phyloP scores from a whole-genome alignment of 75 land plant genomes.

The Selaginella tamariscina region DNA sequence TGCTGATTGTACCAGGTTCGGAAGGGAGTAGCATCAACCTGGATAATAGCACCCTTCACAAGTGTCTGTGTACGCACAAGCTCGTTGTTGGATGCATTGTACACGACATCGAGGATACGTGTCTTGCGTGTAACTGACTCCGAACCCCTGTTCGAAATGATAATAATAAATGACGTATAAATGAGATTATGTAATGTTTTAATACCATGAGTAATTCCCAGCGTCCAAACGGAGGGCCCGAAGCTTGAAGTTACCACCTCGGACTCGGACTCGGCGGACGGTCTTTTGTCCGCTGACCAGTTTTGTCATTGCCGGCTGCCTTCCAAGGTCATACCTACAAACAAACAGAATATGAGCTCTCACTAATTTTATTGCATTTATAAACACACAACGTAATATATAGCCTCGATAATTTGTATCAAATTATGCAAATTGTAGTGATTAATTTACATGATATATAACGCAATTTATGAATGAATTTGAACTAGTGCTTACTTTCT shows the following conservation, averaged over 20 bases:
- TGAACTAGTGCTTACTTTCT: background rate
- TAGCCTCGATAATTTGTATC: too few species aligned
- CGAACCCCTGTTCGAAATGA: too few species aligned
- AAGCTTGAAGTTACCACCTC: conserved; percentile 9
- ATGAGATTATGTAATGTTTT: too few species aligned
- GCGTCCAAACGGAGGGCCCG: background rate
- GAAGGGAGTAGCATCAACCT: conserved; percentile 7
- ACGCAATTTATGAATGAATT: background rate
- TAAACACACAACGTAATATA: too few species aligned
- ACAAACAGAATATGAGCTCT: background rate
- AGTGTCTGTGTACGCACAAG: background rate
- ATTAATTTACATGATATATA: background rate
- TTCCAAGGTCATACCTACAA: background rate
- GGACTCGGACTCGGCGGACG: background rate
- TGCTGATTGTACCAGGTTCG: conserved; percentile 6
- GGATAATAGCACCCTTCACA: conserved; percentile 7
- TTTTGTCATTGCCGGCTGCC: conserved; percentile 12
- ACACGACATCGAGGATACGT: background rate
- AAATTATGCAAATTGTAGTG: too few species aligned
- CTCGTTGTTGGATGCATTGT: conserved; percentile 11
- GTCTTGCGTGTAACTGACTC: conserved; percentile 1
- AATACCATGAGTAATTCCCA: conserved; percentile 10
- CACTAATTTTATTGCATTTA: too few species aligned
- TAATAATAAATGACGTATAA: too few species aligned
- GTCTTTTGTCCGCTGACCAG: conserved; percentile 4